Evolutionary conservation across 306 rosid genomes (phyloP), one percentile per base, ranked within the genome.

Genomic region (Cyclanthera cordifolia): DNA sequence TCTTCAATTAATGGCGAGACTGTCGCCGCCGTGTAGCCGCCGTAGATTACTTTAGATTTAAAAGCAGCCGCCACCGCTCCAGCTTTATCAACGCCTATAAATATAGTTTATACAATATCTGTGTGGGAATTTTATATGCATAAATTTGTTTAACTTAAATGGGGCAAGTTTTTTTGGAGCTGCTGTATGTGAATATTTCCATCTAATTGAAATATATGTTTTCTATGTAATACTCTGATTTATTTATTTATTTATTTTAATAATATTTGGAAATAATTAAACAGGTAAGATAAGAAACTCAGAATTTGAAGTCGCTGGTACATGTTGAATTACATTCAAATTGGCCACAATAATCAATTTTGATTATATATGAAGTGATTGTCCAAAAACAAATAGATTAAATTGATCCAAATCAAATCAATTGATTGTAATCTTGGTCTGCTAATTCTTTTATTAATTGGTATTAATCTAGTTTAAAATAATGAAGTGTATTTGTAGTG

Each of bases 1-100:
- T 49, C 72, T 12, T 25, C 59, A 11, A 50, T 15, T 4, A 39
- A 64, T 39, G 74, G 53, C 4, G 74, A 53, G 30, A 70, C 74
- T 37, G 74, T 70, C 23, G 47, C 56, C 47, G 64, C 63, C 53
- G 21, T 43, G 17, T 70, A 52, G 63, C 50, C 73, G 21, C 32
- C 51, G 32, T 23, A 39, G 28, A 19, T 43, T 6, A 64, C 12
- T 64, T 41, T 8, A 64, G 69, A 64, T 64, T 23, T 13, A 43
- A 64, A 43, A 1, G 32, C 34, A 64, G 69, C 37, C 53, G 69
- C 69, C 53, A 64, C 49, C 27, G 50, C 52, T 21, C 20, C 34
- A 43, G 69, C 34, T 7, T 43, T 64, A 41, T 64, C 34, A 63
- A 41, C 52, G 48, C 67, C 4, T 34, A 60, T 60, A 4, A 34